Evolutionary conservation across 1,139 yeast species (phyloP), one percentile per base, ranked within the genome.

Genomic region (Meyerozyma guilliermondii): DNA sequence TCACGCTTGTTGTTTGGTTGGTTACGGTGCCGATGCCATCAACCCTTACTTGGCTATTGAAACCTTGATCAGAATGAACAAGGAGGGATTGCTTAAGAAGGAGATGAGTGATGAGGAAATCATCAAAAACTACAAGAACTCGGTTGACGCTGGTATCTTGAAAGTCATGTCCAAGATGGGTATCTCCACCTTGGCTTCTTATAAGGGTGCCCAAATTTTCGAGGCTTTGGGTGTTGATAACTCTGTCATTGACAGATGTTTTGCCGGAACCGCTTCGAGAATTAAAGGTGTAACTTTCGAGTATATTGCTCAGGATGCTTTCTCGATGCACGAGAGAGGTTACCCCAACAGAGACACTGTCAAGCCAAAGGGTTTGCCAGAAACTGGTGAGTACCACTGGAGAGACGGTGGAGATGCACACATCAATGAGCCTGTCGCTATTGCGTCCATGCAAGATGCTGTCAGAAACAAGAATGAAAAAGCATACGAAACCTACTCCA

Each of bases 141-240:
- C 97, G 16, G 74, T 87, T 48, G 95, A 91, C 60, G 83, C 89
- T 45, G 98, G 98, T 66, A 84, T 92, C 52, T 73, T 88, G 59
- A 92, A 92, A 71, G 97, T 92, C 48, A 92, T 92, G 98, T 87
- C 97, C 38, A 92, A 92, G 75, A 92, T 92, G 98, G 98, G 98
- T 75, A 92, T 92, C 56, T 91, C 98, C 33, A 92, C 98, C 29
- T 75, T 92, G 63, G 96, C 97, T 20, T 87, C 96, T 18, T 92
- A 92, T 70, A 92, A 92, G 68, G 98, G 98, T 65, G 98, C 98
- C 18, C 98, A 92, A 69, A 92, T 92, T 59, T 92, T 92, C 62
- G 98, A 92, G 68, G 96, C 96, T 43, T 75, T 92, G 50, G 98
- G 98, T 67, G 81, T 92, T 50, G 98, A 92, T 63, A 89, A 89